Base-by-base conservation (phyloP, 2,329 filamentous ascomycete genomes). In the Beauveria sp. region DNA sequence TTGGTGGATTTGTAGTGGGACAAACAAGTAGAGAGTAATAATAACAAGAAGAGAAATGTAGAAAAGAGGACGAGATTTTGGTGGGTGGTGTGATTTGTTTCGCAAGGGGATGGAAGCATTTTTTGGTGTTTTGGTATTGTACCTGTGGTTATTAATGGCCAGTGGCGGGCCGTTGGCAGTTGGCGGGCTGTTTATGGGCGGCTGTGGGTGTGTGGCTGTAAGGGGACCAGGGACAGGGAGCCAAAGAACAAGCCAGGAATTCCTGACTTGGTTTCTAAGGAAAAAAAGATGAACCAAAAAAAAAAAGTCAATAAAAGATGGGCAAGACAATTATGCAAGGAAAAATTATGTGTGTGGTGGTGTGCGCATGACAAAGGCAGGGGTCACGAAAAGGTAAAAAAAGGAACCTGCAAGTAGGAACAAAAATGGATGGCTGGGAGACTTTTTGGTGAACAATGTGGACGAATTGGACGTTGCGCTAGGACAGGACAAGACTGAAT, bases 361-460 rank as follows among this genome's bases (percentile, higher is more conserved):
- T 34, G 54, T 47, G 54, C 20, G 54, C 54, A 47, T 56, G 41
- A 56, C 18, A 37, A 22, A 20, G 14, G n/a, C 41, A 55, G 41
- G 54, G 54, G 40, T 28, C 16, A 26, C 6, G 48, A 37, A 51
- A 34, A 51, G 28, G 22, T 20, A 34, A 34, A 51, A 18, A 28
- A 18, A 28, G 2, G 18, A 43, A 43, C 16, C 40, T 43, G n/a
- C 41, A 43, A 43, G 41, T 54, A 37, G 5, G 10, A 55, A 46
- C 34, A 55, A 46, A 43, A 55, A 55, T 30, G 51, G 43, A 56
- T 55, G 53, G 53, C 53, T 55, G 53, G 53, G 53, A 20, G 40
- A 22, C n/a, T 26, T 26, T 44, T 18, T 26, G 2, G 34, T 54
- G 9, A 34, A 12, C n/a, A 20, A 24, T n/a, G 34, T 34, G 30